A percentile compares a stretch with the other conserved stretches of the same genome.
These are phyloP conservation scores for Coemansia furcata DNA, from an alignment of 192 early-diverging fungal species.

Conservation along the genomic window DNA sequence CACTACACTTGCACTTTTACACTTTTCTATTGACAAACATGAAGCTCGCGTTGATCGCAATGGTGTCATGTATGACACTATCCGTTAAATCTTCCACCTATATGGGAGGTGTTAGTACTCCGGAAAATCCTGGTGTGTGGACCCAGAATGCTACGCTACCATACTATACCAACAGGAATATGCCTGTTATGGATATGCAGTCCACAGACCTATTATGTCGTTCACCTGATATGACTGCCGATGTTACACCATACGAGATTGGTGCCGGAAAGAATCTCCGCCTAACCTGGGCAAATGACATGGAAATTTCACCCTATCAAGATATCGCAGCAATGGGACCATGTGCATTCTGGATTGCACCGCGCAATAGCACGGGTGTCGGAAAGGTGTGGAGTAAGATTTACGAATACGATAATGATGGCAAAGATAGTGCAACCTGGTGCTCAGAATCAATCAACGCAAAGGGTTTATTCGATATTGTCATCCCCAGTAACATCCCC, in stretches of 20 bases:
- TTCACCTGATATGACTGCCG: background rate
- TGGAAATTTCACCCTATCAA: background rate
- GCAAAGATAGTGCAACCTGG: no score
- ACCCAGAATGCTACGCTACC: background rate
- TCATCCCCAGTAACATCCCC: background rate
- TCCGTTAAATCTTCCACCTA: background rate
- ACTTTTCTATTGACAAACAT: background rate
- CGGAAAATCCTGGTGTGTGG: background rate
- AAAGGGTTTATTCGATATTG: background rate
- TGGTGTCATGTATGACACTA: no score
- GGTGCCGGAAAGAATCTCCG: background rate
- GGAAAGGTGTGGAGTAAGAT: slow-evolving; percentile 1
- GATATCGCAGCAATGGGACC: background rate
- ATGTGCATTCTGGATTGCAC: background rate
- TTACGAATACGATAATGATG: background rate
- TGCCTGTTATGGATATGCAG: background rate
- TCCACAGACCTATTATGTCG: background rate
- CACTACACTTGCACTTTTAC: background rate
- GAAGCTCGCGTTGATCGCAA: no score
- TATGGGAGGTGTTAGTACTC: background rate
- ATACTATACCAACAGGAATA: background rate
- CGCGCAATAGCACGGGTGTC: background rate
- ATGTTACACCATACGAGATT: background rate
- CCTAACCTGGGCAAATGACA: background rate
- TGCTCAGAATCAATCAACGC: background rate